Conservation (phyloP, 192 early-diverging fungal genomes). For the Coemansia sp. region DNA sequence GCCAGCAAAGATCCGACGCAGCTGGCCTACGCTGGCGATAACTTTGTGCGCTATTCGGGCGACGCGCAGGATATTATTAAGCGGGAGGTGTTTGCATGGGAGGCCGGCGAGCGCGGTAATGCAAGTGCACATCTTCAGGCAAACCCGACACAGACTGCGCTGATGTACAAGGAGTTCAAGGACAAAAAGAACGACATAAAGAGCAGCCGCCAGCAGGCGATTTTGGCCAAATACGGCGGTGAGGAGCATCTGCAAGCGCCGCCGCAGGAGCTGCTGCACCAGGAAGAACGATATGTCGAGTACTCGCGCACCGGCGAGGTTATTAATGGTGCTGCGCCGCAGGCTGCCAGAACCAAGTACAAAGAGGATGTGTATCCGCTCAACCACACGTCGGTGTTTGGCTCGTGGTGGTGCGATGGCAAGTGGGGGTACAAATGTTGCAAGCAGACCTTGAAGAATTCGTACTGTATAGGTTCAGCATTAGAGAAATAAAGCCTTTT, state of each 20-base stretch:
- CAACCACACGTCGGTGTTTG: conserved; percentile 91
- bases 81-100: conserved; percentile 92
- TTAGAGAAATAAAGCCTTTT: background rate
- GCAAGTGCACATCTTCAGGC: conserved; percentile 83
- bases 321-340: conserved; percentile 77
- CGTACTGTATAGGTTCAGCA: conserved; percentile 74
- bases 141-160: conserved; percentile 92
- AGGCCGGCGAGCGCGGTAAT: conserved; percentile 80
- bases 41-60: conserved; percentile 88
- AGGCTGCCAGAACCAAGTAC: conserved; percentile 74
- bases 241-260: conserved; percentile 89
- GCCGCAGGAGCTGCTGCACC: conserved; percentile 88
- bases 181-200: conserved; percentile 77
- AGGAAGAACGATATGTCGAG: conserved; percentile 94
- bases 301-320: conserved; percentile 91
- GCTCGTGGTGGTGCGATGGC: conserved; percentile 93
- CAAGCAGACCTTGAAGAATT: conserved; percentile 69
- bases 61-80: conserved; percentile 79
- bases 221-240: conserved; percentile 91
- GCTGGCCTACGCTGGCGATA: conserved; percentile 75
- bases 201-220: conserved; percentile 68
- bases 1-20: conserved; percentile 59
- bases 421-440: conserved; percentile 98
- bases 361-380: conserved; percentile 84
- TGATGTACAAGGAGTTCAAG: conserved; percentile 87